phyloP scores from a whole-genome alignment of 306 rosid genomes.

The Aeschynomene evenia region DNA sequence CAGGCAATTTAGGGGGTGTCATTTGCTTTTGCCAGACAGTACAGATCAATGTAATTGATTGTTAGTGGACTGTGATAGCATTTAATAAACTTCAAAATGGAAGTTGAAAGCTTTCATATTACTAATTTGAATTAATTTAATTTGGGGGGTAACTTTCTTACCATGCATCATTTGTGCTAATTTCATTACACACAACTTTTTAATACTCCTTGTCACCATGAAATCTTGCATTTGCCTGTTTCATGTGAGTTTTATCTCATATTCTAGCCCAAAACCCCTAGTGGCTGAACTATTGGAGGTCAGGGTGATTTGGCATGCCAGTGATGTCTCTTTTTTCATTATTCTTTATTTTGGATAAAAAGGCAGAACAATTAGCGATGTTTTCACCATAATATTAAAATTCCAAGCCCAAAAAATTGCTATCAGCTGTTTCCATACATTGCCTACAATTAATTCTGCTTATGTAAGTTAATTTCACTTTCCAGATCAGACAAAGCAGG shows the following conservation, averaged over 20 bases:
- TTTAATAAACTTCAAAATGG: background rate
- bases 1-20: background rate
- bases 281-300: slow-evolving; percentile 12
- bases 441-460: slow-evolving; percentile 9
- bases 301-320: slow-evolving; percentile 1
- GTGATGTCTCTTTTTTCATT: background rate
- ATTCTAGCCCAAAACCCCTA: slow-evolving; percentile 1
- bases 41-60: background rate
- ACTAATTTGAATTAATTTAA: background rate
- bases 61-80: background rate
- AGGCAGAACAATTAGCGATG: background rate
- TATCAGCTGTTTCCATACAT: background rate
- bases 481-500: slow-evolving; percentile 76
- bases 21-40: slow-evolving; percentile 8
- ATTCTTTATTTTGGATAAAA: background rate
- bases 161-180: background rate
- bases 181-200: background rate
- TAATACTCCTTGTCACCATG: background rate
- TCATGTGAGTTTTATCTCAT: background rate
- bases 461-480: slow-evolving; percentile 23
- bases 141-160: slow-evolving; percentile 1
- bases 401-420: background rate
- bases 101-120: slow-evolving; percentile 7
- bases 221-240: slow-evolving; percentile 1
- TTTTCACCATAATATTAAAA: background rate